Base-by-base conservation (phyloP, 306 rosid species). In the Vigna unguiculata region DNA sequence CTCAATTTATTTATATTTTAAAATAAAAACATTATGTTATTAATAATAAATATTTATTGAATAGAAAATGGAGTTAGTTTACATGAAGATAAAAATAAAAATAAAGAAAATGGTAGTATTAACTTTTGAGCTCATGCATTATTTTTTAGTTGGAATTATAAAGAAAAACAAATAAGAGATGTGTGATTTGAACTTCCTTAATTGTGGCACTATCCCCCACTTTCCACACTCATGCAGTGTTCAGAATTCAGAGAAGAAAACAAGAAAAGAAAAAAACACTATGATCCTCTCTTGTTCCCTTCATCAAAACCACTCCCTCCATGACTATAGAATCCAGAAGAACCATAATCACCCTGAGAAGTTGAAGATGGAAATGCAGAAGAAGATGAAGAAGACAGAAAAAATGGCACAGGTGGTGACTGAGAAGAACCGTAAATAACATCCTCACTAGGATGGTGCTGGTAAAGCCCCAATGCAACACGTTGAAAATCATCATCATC, bases 401-500 rank as follows among this genome's bases (percentile, higher is more conserved):
- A 65, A 65, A 6, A 21, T 1, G 71, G 52, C 28, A 9, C 30
- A 0, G n/a, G 30, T 34, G 69, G 46, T 61, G 69, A 28, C 5
- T n/a, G 28, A 17, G 48, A 9, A 9, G 48, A 63, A 2, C 22
- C 63, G 54, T 6, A 21, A n/a, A 15, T 48, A 67, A 61, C 51
- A 2, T 67, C 70, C 5, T 47, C 65, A 17, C 43, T 22, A 12
- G 53, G 51, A 11, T 34, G 58, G 24, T 64, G 17, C 38, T 10
- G 59, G 60, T 78, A 47, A 19, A 85, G 86, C 10, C 78, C 74
- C 5, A 80, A 75, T 62, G 74, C 71, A 16, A 83, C 88, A 52
- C 79, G 78, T 16, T 24, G 79, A 3, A 82, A 48, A 47, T 82
- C 86, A 72, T 76, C 72, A 52, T 75, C 84, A 38, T 83, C 25